phyloP scores from a whole-genome alignment of 78 protist genomes.

The Neovahlkampfia damariscottae region DNA sequence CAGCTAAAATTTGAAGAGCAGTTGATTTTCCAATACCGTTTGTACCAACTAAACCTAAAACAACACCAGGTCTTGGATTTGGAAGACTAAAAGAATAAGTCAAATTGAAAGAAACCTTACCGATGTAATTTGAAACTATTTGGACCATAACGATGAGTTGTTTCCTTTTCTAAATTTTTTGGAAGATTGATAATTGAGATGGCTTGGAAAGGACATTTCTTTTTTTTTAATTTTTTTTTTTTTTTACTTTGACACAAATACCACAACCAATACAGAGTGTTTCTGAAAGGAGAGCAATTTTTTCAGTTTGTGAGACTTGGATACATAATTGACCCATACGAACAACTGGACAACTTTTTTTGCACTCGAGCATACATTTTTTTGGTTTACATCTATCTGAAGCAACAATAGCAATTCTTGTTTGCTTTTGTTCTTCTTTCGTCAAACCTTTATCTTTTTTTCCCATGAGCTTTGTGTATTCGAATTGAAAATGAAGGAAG shows the following conservation, averaged over 20 bases:
- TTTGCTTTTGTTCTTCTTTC: conserved; percentile 39
- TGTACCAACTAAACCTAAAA: conserved; percentile 97
- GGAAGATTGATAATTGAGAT: conserved; percentile 96
- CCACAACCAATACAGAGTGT: conserved; percentile 98
- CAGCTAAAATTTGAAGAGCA: conserved; percentile 94
- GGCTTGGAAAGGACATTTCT: conserved; percentile 99
- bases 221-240: too few species aligned
- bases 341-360: conserved; percentile 93
- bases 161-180: conserved; percentile 59
- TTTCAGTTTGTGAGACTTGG: conserved; percentile 75
- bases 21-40: conserved; percentile 99
- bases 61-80: conserved; percentile 96
- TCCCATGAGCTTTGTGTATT: too few species aligned
- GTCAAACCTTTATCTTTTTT: background rate
- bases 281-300: conserved; percentile 86
- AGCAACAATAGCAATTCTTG: conserved; percentile 95
- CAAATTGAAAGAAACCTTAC: background rate
- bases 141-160: conserved; percentile 96
- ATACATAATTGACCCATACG: conserved; percentile 92
- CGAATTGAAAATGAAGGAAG: too few species aligned
- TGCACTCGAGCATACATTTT: conserved; percentile 94
- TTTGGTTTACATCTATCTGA: conserved; percentile 95
- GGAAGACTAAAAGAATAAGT: too few species aligned
- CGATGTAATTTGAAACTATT: conserved; percentile 98
- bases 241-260: conserved; percentile 93